These are phyloP conservation scores for Nasturtium officinale DNA, from an alignment of 345 rosid genomes.

Conservation along the genomic window DNA sequence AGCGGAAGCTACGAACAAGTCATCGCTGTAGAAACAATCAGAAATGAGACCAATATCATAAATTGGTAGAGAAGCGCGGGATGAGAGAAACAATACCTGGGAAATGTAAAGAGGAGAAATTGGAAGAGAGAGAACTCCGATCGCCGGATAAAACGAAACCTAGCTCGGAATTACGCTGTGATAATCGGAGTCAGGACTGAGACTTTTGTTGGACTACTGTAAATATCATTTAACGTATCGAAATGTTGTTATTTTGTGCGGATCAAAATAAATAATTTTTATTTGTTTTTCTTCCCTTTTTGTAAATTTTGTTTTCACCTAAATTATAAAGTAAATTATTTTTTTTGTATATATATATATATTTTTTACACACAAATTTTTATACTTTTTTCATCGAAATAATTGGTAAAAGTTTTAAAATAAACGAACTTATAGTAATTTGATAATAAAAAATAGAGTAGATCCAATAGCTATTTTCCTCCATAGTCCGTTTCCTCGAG, in stretches of 20 bases:
- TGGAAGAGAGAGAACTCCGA: constrained; percentile 18
- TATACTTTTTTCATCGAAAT: background rate
- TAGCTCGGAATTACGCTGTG: constrained; percentile 26
- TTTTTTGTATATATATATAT: too few species aligned
- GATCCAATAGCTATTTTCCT: background rate
- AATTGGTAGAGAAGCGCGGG: background rate
- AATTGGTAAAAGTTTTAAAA: background rate
- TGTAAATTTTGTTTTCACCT: background rate
- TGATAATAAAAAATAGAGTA: background rate
- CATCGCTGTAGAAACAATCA: constrained; percentile 26
- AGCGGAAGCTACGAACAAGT: constrained; percentile 26
- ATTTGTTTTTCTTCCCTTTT: background rate
- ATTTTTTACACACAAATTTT: too few species aligned
- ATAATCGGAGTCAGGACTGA: constrained; percentile 23
- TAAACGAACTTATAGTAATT: background rate
- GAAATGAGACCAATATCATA: constrained; percentile 26
- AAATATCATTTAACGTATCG: too few species aligned
- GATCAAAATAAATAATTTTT: background rate
- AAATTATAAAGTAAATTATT: too few species aligned
- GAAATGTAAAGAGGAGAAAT: background rate
- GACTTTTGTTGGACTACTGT: too few species aligned
- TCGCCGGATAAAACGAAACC: constrained; percentile 35
- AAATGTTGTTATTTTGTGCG: background rate
- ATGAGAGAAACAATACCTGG: constrained; percentile 9
- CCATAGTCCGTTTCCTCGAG: background rate